Conservation (phyloP, 176 grass and related monocot genomes). For the Bromus sterilis region DNA sequence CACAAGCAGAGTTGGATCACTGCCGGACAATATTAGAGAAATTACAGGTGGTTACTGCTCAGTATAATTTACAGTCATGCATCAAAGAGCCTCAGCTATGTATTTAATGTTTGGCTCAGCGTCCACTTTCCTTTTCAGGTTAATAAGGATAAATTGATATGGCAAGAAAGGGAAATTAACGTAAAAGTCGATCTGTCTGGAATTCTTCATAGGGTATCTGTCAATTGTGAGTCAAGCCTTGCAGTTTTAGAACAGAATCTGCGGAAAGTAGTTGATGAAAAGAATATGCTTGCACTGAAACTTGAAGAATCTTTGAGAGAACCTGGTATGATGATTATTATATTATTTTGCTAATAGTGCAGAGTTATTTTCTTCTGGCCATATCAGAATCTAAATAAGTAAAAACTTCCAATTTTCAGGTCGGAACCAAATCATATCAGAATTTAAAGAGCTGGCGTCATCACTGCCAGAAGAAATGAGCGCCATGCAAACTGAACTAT, state of each 20-base stretch:
- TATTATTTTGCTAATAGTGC: neutral
- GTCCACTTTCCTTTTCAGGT: slow-evolving; percentile 43
- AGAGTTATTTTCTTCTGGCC: neutral
- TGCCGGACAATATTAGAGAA: slow-evolving; percentile 54
- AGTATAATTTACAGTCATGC: slow-evolving; percentile 35
- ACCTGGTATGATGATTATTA: slow-evolving; percentile 62
- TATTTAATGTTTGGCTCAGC: slow-evolving; percentile 16
- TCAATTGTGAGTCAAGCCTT: slow-evolving; percentile 51
- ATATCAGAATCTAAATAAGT: slow-evolving; percentile 2
- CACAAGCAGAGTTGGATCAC: slow-evolving; percentile 57
- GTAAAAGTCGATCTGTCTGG: slow-evolving; percentile 71
- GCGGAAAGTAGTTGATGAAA: slow-evolving; percentile 68
- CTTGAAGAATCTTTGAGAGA: slow-evolving; percentile 83
- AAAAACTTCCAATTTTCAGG: slow-evolving; percentile 43
- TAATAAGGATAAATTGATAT: slow-evolving; percentile 73
- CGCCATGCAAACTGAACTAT: slow-evolving; percentile 67
- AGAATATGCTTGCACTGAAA: slow-evolving; percentile 54
- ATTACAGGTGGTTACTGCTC: slow-evolving; percentile 94
- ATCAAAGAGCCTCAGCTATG: neutral
- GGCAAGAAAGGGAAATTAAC: slow-evolving; percentile 73
- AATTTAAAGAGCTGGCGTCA: slow-evolving; percentile 72
- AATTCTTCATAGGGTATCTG: slow-evolving; percentile 49
- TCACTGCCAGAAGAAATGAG: slow-evolving; percentile 74
- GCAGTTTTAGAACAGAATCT: slow-evolving; percentile 62
- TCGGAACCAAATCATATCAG: slow-evolving; percentile 75